Percentiles rank a stretch among this genome's conserved stretches.
Evolutionary conservation across 2,329 filamentous ascomycete genomes (phyloP).

Genomic region (Orbilia javanica): DNA sequence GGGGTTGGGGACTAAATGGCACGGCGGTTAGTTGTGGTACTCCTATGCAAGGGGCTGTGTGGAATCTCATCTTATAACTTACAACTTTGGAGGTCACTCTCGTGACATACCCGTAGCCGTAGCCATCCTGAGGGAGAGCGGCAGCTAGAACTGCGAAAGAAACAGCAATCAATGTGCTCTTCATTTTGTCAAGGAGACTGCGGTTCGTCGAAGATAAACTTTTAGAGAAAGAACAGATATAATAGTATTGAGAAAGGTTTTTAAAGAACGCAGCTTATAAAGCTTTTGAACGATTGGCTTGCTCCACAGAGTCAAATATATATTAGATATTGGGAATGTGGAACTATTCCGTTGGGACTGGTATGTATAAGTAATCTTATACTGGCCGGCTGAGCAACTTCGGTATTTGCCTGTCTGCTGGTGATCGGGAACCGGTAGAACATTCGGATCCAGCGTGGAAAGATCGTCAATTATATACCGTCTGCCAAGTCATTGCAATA

Average conservation of each 20-base stretch:
- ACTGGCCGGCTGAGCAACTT: neutral
- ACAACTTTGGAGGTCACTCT: conserved; percentile 15
- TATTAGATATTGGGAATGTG: conserved; percentile 17
- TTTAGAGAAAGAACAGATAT: neutral
- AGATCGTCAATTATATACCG: conserved; percentile 54
- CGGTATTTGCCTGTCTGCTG: conserved; percentile 27
- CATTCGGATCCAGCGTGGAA: conserved; percentile 26
- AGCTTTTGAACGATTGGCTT: neutral
- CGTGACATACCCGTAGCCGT: neutral
- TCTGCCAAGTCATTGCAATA: conserved; percentile 56
- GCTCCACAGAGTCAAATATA: neutral
- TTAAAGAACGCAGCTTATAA: neutral
- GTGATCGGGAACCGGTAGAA: conserved; percentile 29
- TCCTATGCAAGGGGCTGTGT: neutral
- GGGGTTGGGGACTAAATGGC: conserved; percentile 20
- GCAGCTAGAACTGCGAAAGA: conserved; percentile 40
- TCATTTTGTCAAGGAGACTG: conserved; percentile 25
- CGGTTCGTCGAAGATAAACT: neutral
- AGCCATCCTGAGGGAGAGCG: conserved; percentile 38
- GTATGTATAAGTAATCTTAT: conserved; percentile 39
- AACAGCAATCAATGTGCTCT: conserved; percentile 26
- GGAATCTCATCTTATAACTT: conserved; percentile 11
- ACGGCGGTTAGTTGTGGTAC: neutral
- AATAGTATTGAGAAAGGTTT: too few species aligned
- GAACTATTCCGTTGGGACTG: neutral